phyloP scores from a whole-genome alignment of 805 yeast genomes.

The Nakazawaea pomicola region DNA sequence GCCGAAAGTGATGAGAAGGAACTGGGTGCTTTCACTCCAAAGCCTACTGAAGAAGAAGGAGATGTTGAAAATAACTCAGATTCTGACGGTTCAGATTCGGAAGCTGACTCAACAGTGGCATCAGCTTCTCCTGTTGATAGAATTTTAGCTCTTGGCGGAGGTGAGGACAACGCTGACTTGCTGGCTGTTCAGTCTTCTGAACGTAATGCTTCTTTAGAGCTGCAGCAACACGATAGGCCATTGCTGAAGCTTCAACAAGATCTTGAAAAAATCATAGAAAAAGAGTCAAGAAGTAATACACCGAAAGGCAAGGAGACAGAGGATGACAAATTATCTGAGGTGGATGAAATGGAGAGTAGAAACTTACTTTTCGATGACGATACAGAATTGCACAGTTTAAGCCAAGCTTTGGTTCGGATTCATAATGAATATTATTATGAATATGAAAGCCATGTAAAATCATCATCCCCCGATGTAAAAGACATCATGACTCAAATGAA shows the following conservation, averaged over 20 bases:
- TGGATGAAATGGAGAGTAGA: slow-evolving; percentile 25
- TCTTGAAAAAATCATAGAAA: slow-evolving; percentile 46
- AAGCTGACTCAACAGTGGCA: slow-evolving; percentile 1
- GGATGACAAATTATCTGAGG: not conserved
- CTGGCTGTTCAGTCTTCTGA: slow-evolving; percentile 55
- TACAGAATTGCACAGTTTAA: slow-evolving; percentile 61
- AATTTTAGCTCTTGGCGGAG: slow-evolving; percentile 43
- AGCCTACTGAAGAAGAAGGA: slow-evolving; percentile 15
- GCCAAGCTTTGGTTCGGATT: slow-evolving; percentile 54
- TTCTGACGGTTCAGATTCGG: slow-evolving; percentile 2
- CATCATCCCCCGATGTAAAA: slow-evolving; percentile 51
- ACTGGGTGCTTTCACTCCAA: not conserved
- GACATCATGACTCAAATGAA: slow-evolving; percentile 75
- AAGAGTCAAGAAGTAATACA: slow-evolving; percentile 17
- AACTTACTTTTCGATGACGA: slow-evolving; percentile 75
- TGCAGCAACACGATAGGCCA: slow-evolving; percentile 79
- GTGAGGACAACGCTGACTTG: slow-evolving; percentile 43
- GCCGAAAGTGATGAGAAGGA: slow-evolving; percentile 17
- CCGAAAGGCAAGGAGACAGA: slow-evolving; percentile 16
- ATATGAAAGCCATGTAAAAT: slow-evolving; percentile 30
- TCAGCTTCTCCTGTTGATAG: slow-evolving; percentile 43
- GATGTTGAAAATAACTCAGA: slow-evolving; percentile 4
- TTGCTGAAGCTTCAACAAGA: slow-evolving; percentile 77
- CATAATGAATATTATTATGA: slow-evolving; percentile 63
- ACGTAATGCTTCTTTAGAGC: slow-evolving; percentile 67